Evolutionary conservation across 371 early-diverging fungal genomes (phyloP).

Genomic region (Mucor saturninus): DNA sequence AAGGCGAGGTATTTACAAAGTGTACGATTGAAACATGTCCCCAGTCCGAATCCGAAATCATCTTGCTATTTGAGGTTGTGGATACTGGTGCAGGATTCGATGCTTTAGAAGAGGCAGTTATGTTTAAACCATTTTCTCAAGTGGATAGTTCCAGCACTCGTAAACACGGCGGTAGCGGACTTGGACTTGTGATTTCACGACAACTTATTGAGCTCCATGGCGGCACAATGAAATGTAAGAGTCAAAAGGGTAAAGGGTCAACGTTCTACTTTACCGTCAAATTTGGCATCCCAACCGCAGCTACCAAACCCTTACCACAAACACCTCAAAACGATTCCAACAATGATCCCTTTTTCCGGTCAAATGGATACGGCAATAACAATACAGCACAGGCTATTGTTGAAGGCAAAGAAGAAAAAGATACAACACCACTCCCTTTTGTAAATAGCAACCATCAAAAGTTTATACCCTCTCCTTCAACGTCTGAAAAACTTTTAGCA

Average conservation of each 20-base stretch:
- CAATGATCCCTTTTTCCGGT: slow-evolving; percentile 53
- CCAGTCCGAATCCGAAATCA: slow-evolving; percentile 35
- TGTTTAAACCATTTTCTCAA: slow-evolving; percentile 75
- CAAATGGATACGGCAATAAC: slow-evolving; percentile 38
- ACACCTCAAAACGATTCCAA: slow-evolving; percentile 58
- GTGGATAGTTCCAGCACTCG: slow-evolving; percentile 70
- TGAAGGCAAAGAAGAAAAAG: background rate
- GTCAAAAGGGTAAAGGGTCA: slow-evolving; percentile 65
- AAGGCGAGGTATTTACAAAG: slow-evolving; percentile 66
- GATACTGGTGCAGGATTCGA: slow-evolving; percentile 73
- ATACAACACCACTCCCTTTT: slow-evolving; percentile 18
- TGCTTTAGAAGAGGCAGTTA: slow-evolving; percentile 61
- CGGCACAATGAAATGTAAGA: slow-evolving; percentile 61
- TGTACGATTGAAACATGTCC: slow-evolving; percentile 51
- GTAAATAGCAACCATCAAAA: slow-evolving; percentile 14
- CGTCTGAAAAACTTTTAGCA: slow-evolving; percentile 28
- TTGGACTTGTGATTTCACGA: slow-evolving; percentile 65
- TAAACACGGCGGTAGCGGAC: slow-evolving; percentile 71
- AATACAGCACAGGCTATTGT: slow-evolving; percentile 8
- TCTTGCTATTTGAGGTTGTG: slow-evolving; percentile 63
- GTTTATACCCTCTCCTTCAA: slow-evolving; percentile 29
- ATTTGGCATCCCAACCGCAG: slow-evolving; percentile 54
- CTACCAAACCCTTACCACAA: slow-evolving; percentile 55
- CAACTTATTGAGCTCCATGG: slow-evolving; percentile 70
- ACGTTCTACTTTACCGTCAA: slow-evolving; percentile 67